Evolutionary conservation across 2,329 filamentous ascomycete genomes (phyloP).

Genomic region (Penicillium sp.): DNA sequence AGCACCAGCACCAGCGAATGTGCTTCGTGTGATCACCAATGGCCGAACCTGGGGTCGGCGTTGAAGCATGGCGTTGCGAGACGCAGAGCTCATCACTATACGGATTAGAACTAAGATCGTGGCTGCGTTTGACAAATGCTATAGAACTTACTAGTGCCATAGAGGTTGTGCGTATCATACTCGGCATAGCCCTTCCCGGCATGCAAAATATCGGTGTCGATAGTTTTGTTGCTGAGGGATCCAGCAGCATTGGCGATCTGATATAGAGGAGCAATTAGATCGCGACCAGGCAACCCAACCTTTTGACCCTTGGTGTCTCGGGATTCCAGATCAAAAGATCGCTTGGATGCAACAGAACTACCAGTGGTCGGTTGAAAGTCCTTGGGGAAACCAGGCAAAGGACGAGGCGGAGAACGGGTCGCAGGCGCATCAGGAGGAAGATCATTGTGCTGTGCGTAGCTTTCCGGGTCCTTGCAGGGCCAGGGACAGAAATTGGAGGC

Average conservation of each 20-base stretch:
- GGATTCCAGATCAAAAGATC: slow-evolving; percentile 4
- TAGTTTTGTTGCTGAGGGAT: slow-evolving; percentile 55
- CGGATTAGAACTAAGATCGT: background rate
- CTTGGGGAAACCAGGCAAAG: slow-evolving; percentile 67
- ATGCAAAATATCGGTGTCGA: slow-evolving; percentile 68
- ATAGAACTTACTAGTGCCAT: slow-evolving; percentile 58
- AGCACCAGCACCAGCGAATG: slow-evolving; percentile 69
- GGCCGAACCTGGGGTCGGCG: slow-evolving; percentile 66
- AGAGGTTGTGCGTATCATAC: slow-evolving; percentile 77
- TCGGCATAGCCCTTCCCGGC: slow-evolving; percentile 62
- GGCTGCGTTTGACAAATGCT: background rate
- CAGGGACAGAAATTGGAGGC: slow-evolving; percentile 55
- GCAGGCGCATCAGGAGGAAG: slow-evolving; percentile 61
- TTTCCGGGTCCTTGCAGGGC: slow-evolving; percentile 54
- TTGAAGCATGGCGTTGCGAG: slow-evolving; percentile 64
- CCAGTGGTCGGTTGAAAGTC: slow-evolving; percentile 61
- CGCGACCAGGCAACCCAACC: slow-evolving; percentile 62
- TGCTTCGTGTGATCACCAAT: slow-evolving; percentile 72
- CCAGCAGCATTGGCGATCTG: slow-evolving; percentile 64
- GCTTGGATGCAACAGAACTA: slow-evolving; percentile 1
- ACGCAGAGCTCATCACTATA: slow-evolving; percentile 66
- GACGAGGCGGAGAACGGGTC: slow-evolving; percentile 62
- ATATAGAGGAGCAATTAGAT: slow-evolving; percentile 66
- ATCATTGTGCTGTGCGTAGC: slow-evolving; percentile 49
- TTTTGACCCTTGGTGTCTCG: slow-evolving; percentile 35